phyloP scores from a whole-genome alignment of 768 basidiomycete genomes.

The Cyclocybe aegerita region DNA sequence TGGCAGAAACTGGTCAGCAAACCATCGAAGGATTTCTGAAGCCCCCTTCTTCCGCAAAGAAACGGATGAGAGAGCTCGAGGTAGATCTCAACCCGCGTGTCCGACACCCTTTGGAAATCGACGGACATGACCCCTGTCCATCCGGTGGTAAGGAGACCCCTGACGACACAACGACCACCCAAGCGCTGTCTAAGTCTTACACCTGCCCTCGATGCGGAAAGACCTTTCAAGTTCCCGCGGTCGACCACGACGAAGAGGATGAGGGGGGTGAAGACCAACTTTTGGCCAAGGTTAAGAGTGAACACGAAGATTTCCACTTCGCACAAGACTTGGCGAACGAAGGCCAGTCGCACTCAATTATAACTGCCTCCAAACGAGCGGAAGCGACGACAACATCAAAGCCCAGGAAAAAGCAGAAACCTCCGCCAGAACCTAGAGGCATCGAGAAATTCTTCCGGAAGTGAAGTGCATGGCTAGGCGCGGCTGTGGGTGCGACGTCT shows the following conservation, averaged over 20 bases:
- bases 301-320: conserved; percentile 90
- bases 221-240: conserved; percentile 34
- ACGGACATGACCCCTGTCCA: too few species aligned
- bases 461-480: conserved; percentile 13
- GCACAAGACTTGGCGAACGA: conserved; percentile 71
- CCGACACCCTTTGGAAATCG: too few species aligned
- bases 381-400: conserved; percentile 7
- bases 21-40: conserved; percentile 88
- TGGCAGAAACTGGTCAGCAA: conserved; percentile 74
- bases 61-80: conserved; percentile 36
- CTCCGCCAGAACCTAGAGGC: conserved; percentile 23
- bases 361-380: conserved; percentile 13
- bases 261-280: conserved; percentile 24
- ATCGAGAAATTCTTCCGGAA: conserved; percentile 42
- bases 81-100: background rate
- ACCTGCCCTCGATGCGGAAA: conserved; percentile 60
- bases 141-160: conserved; percentile 2
- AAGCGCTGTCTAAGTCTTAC: conserved; percentile 35
- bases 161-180: conserved; percentile 7
- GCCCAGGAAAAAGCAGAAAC: conserved; percentile 30
- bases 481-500: conserved; percentile 1
- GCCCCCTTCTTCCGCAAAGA: conserved; percentile 28
- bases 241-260: conserved; percentile 27
- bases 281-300: conserved; percentile 48
- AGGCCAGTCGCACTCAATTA: conserved; percentile 16